A percentile compares a stretch with the other conserved stretches of the same genome.
phyloP scores from a whole-genome alignment of 345 rosid species.

The Euclidium syriacum region DNA sequence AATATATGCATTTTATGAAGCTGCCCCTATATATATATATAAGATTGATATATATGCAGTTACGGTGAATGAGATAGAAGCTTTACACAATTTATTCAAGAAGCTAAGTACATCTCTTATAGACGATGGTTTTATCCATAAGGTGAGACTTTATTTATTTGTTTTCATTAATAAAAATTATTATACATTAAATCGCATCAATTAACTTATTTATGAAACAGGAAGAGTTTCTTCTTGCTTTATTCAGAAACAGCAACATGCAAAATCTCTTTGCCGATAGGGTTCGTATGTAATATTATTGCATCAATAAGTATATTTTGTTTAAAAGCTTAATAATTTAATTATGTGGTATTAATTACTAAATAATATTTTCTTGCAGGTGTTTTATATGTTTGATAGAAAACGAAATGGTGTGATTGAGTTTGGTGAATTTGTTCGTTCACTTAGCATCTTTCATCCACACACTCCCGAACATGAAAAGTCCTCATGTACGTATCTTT shows the following conservation, averaged over 20 bases:
- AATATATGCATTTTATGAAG: neutral
- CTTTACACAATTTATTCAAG: slow-evolving; percentile 52
- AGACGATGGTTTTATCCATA: slow-evolving; percentile 58
- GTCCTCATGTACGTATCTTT: slow-evolving; percentile 39
- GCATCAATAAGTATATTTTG: neutral
- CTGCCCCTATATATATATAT: neutral
- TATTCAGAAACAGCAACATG: slow-evolving; percentile 50
- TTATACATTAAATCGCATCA: neutral
- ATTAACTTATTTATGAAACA: slow-evolving; percentile 20
- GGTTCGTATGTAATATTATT: slow-evolving; percentile 1
- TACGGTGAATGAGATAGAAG: slow-evolving; percentile 47
- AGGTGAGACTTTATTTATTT: slow-evolving; percentile 29
- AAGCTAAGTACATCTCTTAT: slow-evolving; percentile 53
- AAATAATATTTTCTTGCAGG: slow-evolving; percentile 25
- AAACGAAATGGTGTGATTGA: slow-evolving; percentile 58
- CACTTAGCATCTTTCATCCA: slow-evolving; percentile 69
- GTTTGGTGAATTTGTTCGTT: slow-evolving; percentile 63
- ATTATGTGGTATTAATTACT: neutral
- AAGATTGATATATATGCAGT: slow-evolving; percentile 35
- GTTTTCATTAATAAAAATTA: neutral
- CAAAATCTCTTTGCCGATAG: slow-evolving; percentile 40
- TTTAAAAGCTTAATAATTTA: too few relatives aligned
- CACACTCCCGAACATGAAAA: slow-evolving; percentile 51
- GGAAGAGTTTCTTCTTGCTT: slow-evolving; percentile 73
- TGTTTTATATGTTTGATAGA: slow-evolving; percentile 60